Evolutionary conservation across 1,284 basidiomycete genomes (phyloP), one percentile per base, ranked within the genome.

Genomic region (Ceratobasidium sp.): DNA sequence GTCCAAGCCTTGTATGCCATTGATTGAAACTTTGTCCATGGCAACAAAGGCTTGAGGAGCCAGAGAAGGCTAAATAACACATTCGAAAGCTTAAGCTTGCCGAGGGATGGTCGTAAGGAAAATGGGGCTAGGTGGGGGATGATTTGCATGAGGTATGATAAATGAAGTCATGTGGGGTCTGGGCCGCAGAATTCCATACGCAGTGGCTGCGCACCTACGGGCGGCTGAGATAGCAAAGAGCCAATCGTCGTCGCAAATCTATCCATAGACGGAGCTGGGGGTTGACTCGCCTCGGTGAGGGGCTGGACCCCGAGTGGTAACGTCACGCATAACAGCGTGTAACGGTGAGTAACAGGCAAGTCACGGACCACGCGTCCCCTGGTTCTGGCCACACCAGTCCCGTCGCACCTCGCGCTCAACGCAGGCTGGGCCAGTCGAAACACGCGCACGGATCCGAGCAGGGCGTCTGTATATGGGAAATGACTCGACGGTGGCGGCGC

Each of bases 301-400:
- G 32, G 55, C 55, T 58, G 32, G 55, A n/a, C n/a, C n/a, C 55
- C 55, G 55, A 58, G n/a, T n/a, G n/a, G n/a, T n/a, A n/a, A 38
- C 44, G 44, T 47, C 16, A 47, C 44, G 16, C 44, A 13, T 3
- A 21, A 14, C 43, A 44, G 18, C 8, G n/a, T n/a, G 44, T 21
- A 3, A 13, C 7, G 11, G 21, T 54, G 50, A 52, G 49, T 52
- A n/a, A 52, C 49, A 26, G n/a, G 49, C 21, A 52, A n/a, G n/a
- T 26, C 49, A 30, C 55, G 35, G 5, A 38, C 3, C 11, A 35
- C 52, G 23, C 18, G n/a, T n/a, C n/a, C 13, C 32, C 14, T 58
- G 30, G 6, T 38, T 58, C 35, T n/a, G 30, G 23, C 55, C 55
- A 58, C 55, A 47, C 55, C 18, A 23, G 8, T 5, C 18, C 26